Evolutionary conservation across 352 stramenopile genomes (phyloP).

Genomic region (Pythium aphanidermatum): DNA sequence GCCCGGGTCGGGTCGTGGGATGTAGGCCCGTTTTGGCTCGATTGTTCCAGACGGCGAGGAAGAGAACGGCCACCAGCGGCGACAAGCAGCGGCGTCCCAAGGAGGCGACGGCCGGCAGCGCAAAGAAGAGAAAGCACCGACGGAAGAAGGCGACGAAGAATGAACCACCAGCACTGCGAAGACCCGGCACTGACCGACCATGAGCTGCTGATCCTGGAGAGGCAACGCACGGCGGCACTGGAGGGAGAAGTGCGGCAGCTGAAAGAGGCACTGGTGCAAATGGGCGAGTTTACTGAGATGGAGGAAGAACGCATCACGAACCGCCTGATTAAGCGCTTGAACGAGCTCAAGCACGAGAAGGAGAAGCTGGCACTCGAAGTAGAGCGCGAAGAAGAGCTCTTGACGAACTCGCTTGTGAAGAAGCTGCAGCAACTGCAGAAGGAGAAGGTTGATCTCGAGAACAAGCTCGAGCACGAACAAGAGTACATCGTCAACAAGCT

Average conservation of each 20-base stretch:
- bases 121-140: neutral
- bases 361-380: conserved; percentile 85
- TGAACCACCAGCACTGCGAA: conserved; percentile 17
- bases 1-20: neutral
- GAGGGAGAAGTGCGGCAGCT: conserved; percentile 65
- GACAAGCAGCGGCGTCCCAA: neutral
- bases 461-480: conserved; percentile 89
- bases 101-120: neutral
- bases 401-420: conserved; percentile 88
- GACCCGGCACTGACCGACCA: conserved; percentile 31
- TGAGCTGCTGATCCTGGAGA: conserved; percentile 65
- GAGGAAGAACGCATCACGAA: conserved; percentile 84
- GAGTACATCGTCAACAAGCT: conserved; percentile 92
- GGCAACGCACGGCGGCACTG: conserved; percentile 62
- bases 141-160: neutral
- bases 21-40: neutral
- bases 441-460: conserved; percentile 90
- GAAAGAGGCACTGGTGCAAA: conserved; percentile 59
- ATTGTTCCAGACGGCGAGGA: conserved; percentile 13
- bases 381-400: conserved; percentile 86
- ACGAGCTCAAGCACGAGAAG: conserved; percentile 83
- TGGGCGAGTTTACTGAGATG: conserved; percentile 80
- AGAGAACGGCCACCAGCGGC: conserved; percentile 4
- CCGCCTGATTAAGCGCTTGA: conserved; percentile 71
- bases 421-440: conserved; percentile 83